Base-by-base conservation (phyloP, 2,329 filamentous ascomycete genomes). In the Aspergillus arachidicola region DNA sequence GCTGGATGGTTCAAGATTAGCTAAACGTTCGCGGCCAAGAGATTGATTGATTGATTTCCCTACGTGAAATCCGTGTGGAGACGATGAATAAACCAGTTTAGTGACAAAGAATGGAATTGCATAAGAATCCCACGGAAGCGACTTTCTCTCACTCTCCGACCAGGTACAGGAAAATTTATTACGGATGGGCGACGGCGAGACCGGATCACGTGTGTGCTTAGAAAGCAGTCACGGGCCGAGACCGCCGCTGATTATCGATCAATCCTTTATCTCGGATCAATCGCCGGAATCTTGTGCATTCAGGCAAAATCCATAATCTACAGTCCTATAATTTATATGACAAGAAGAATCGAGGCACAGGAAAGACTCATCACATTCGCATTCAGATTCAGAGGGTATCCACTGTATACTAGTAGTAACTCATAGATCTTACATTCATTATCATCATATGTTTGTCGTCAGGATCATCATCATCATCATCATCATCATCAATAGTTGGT, bases 191-290 rank as follows among this genome's bases (percentile, higher is more conserved):
- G 38, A 45, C 58, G 64, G 43, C 63, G 61, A 63, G 64, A 59
- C 63, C 59, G 2, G 48, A 57, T 70, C 69, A 71, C 69, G 69
- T 71, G 69, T 4, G 1, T 59, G 64, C 62, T 66, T 64, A 68
- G 60, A 51, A 64, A 64, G 59, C 64, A 43, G 21, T 46, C n/a
- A 16, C 61, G 32, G 63, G 68, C 57, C 68, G 62, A 70, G 68
- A 69, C 67, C 67, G 53, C 38, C n/a, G n/a, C 30, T 67, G 58
- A 62, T 69, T 64, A 65, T 68, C 65, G 58, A 64, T 55, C 63
- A 58, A 10, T 41, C n/a, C 45, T 54, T 54, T 54, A 54, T 54
- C 51, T 54, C 51, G 51, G 51, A 54, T 54, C 51, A 54, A 54
- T 54, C 51, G 21, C 51, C 43, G 43, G 41, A 9, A 19, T 43